These are phyloP conservation scores for Vigna radiata DNA, from an alignment of 306 rosid species.

Conservation along the genomic window DNA sequence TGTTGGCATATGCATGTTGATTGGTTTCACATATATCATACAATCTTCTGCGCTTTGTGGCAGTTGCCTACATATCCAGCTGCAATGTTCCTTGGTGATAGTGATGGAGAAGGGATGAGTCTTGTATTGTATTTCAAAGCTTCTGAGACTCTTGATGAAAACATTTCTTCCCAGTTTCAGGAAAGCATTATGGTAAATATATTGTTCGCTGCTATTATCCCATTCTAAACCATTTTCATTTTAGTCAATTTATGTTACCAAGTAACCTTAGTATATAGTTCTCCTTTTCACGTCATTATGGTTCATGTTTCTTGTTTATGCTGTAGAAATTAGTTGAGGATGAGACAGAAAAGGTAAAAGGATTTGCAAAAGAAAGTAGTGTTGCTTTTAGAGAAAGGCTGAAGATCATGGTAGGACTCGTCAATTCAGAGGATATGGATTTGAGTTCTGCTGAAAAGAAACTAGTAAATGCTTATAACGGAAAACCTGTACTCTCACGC, in stretches of 20 bases:
- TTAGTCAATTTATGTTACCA: not conserved
- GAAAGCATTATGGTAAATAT: constrained; percentile 75
- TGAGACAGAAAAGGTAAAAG: constrained; percentile 87
- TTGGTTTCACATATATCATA: constrained; percentile 40
- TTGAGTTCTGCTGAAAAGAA: constrained; percentile 80
- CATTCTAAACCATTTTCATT: constrained; percentile 10
- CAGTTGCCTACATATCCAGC: constrained; percentile 97
- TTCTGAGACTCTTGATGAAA: constrained; percentile 67
- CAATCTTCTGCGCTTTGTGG: constrained; percentile 37
- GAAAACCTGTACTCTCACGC: constrained; percentile 92
- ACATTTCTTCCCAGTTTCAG: constrained; percentile 76
- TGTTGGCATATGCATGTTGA: not conserved
- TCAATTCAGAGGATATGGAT: constrained; percentile 86
- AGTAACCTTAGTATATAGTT: not conserved
- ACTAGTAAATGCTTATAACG: constrained; percentile 81
- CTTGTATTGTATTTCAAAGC: constrained; percentile 81
- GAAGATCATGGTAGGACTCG: constrained; percentile 90
- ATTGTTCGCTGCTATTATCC: not conserved
- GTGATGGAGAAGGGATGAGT: constrained; percentile 94
- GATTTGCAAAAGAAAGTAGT: constrained; percentile 79
- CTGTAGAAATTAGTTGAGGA: constrained; percentile 81
- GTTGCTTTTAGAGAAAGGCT: constrained; percentile 87
- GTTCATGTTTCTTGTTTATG: constrained; percentile 31
- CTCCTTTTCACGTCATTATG: not conserved
- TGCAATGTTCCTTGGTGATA: constrained; percentile 86